phyloP scores from a whole-genome alignment of 148 eudicot genomes.

The Oxyria digyna region DNA sequence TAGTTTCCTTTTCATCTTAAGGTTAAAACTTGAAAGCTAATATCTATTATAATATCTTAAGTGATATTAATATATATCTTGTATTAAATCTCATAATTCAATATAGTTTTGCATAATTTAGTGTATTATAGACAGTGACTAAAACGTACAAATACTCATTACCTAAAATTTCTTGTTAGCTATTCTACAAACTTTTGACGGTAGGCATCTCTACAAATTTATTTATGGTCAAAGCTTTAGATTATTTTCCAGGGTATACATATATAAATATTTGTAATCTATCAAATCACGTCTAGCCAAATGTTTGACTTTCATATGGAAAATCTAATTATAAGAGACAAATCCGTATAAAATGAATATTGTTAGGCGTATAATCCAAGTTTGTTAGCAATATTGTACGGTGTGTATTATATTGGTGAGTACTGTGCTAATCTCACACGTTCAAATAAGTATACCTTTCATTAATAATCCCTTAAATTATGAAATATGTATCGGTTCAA shows the following conservation, averaged over 20 bases:
- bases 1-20: too few species aligned
- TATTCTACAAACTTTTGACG: neutral
- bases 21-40: too few species aligned
- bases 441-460: neutral
- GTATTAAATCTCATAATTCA: too few species aligned
- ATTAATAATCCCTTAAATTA: neutral
- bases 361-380: neutral
- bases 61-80: too few species aligned
- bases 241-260: neutral
- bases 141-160: too few species aligned
- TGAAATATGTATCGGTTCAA: neutral
- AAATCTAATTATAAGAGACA: neutral
- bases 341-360: neutral
- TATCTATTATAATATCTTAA: too few species aligned
- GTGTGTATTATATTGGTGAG: neutral
- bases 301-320: neutral
- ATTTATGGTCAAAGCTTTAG: neutral
- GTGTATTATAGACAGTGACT: too few species aligned
- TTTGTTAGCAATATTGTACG: neutral
- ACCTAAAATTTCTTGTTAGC: too few species aligned
- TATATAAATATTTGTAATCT: neutral
- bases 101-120: too few species aligned
- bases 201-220: neutral
- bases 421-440: neutral
- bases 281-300: neutral